Conservation (phyloP, 768 basidiomycete genomes). For the Suillus decipiens region DNA sequence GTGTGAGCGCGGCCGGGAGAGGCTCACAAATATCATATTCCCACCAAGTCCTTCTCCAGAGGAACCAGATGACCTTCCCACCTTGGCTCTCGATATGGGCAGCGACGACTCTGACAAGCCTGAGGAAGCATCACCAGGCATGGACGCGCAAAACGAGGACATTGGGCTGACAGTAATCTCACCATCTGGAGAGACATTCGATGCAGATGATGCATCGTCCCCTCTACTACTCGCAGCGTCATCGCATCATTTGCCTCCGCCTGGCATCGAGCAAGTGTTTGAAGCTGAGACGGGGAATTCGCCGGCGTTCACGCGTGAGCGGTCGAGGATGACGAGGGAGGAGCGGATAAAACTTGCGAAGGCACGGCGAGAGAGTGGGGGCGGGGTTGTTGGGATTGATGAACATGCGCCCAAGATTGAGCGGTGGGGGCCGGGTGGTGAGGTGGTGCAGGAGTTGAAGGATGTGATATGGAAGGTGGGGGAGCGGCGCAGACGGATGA, state of each 20-base stretch:
- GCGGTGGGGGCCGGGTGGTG: conserved; percentile 72
- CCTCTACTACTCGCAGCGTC: conserved; percentile 57
- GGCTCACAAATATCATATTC: conserved; percentile 57
- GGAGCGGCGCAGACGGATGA: conserved; percentile 61
- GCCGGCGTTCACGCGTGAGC: conserved; percentile 49
- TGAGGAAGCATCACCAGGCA: conserved; percentile 40
- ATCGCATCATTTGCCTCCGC: conserved; percentile 57
- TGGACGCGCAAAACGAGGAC: conserved; percentile 27
- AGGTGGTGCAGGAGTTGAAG: conserved; percentile 82
- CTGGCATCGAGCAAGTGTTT: conserved; percentile 81
- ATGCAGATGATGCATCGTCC: conserved; percentile 54
- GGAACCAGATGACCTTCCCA: conserved; percentile 49
- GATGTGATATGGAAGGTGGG: conserved; percentile 89
- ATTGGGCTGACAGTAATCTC: conserved; percentile 14
- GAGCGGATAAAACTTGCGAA: conserved; percentile 69
- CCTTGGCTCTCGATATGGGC: conserved; percentile 49
- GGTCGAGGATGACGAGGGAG: conserved; percentile 68
- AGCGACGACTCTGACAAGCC: conserved; percentile 56
- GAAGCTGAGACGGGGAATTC: conserved; percentile 56
- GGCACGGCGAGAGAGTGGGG: conserved; percentile 49
- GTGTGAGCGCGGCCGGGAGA: conserved; percentile 77
- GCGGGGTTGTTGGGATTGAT: conserved; percentile 24
- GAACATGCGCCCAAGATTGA: conserved; percentile 35
- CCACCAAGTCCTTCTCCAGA: conserved; percentile 38
- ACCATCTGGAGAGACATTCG: conserved; percentile 27